Evolutionary conservation across 2,329 filamentous ascomycete genomes (phyloP), one percentile per base, ranked within the genome.

Genomic region (Verticillium nonalfalfae): DNA sequence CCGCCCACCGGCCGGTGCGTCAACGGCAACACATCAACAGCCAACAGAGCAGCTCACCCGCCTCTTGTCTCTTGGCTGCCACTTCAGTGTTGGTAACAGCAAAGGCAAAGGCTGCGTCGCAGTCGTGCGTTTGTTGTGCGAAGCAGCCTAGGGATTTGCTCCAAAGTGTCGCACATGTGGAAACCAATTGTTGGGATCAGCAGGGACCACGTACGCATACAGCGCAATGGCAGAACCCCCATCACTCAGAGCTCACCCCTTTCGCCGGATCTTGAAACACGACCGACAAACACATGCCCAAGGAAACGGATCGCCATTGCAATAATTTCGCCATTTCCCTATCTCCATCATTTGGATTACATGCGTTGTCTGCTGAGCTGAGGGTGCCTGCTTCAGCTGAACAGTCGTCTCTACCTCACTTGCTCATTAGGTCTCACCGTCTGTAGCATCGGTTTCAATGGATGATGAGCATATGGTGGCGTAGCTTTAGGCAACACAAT

Each of bases 401-500:
- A 7, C 55, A 14, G n/a, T n/a, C 13, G 35, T 33, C 34, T 34
- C 36, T 57, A 14, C 55, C 18, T 36, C 55, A 36, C 34, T n/a
- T 15, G 39, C n/a, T 18, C 26, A 58, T 58, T 26, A 58, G 57
- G 57, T 35, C 57, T 58, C 57, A 50, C 57, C 35, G 34, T 57
- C 56, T 39, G 26, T 31, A 31, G 26, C 26, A 31, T 31, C 26
- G 26, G 26, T 31, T 31, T 31, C 26, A 31, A 31, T 31, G 26
- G 26, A 31, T 31, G 26, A 31, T 31, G 26, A 31, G 26, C 26
- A 31, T 4, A 4, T 26, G 26, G 26, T 31, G 26, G 26, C 4
- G 26, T 31, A 5, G 26, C 26, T 31, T 31, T 31, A 31, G 26
- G 26, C 26, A 31, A 26, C 26, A 31, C 26, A 31, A 31, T 31